These are phyloP conservation scores for Byssothecium circinans DNA, from an alignment of 2,329 filamentous ascomycete genomes.

Conservation along the genomic window DNA sequence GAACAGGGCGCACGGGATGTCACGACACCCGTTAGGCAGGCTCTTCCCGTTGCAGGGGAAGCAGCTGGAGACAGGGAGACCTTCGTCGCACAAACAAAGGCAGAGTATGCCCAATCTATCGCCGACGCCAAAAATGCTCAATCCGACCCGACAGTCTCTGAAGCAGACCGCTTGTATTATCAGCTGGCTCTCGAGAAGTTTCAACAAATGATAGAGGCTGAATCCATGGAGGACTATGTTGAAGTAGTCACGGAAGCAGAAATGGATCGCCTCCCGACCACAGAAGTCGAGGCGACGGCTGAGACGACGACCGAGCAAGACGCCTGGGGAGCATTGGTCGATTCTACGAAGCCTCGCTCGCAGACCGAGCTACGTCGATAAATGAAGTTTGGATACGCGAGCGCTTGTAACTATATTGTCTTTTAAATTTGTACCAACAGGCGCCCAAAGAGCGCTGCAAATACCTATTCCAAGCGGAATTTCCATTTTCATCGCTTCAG, in stretches of 20 bases:
- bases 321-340: background rate
- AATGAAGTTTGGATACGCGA: background rate
- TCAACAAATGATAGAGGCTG: slow-evolving; percentile 20
- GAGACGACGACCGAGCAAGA: background rate
- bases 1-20: background rate
- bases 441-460: background rate
- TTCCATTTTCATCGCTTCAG: too few relatives aligned
- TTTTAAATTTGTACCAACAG: background rate
- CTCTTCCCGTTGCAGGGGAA: slow-evolving; percentile 6
- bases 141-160: slow-evolving; percentile 15
- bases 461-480: too few relatives aligned
- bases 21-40: background rate
- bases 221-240: slow-evolving; percentile 21
- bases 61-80: slow-evolving; percentile 17
- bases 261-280: background rate
- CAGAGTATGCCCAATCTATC: slow-evolving; percentile 13
- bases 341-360: background rate
- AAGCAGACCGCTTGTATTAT: slow-evolving; percentile 16
- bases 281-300: background rate
- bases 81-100: slow-evolving; percentile 12
- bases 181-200: slow-evolving; percentile 24
- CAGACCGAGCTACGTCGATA: background rate
- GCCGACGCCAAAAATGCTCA: slow-evolving; percentile 24
- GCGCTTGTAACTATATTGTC: slow-evolving; percentile 7
- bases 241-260: slow-evolving; percentile 13